A percentile compares a stretch with the other conserved stretches of the same genome.
phyloP scores from a whole-genome alignment of 2,329 filamentous ascomycete genomes.

The Clarireedia sp. region DNA sequence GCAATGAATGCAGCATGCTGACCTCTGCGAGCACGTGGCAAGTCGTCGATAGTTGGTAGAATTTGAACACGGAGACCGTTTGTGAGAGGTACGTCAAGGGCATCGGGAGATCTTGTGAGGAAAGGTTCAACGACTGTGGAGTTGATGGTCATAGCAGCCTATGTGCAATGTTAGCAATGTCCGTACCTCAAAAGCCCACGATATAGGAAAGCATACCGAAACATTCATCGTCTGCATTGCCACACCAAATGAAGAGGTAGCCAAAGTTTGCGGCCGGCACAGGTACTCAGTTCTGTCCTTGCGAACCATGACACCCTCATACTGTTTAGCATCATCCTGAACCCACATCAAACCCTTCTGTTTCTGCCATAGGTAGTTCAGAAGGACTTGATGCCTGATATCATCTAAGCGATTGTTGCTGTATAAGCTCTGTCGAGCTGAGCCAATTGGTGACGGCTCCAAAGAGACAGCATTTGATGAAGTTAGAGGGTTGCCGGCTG shows the following conservation, averaged over 20 bases:
- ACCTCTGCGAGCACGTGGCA: conserved; percentile 64
- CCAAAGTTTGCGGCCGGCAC: conserved; percentile 60
- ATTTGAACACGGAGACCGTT: conserved; percentile 74
- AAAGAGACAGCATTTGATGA: background rate
- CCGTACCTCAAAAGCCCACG: background rate
- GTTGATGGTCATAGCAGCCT: conserved; percentile 76
- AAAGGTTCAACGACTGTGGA: conserved; percentile 74
- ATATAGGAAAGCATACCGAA: conserved; percentile 40
- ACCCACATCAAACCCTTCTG: conserved; percentile 70
- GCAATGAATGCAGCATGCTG: conserved; percentile 76
- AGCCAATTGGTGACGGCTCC: background rate
- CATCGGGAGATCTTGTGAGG: conserved; percentile 62
- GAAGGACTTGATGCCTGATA: conserved; percentile 76
- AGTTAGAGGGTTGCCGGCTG: background rate
- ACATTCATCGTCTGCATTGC: conserved; percentile 63
- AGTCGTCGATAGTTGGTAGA: conserved; percentile 61
- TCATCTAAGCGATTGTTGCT: conserved; percentile 44
- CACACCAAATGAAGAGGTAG: conserved; percentile 52
- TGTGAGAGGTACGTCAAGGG: conserved; percentile 65
- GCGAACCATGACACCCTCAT: conserved; percentile 65
- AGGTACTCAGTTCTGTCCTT: conserved; percentile 63
- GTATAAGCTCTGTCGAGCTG: conserved; percentile 1
- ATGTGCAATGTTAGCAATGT: conserved; percentile 2
- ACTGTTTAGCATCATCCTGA: conserved; percentile 55
- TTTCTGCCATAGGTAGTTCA: conserved; percentile 74